phyloP scores from a whole-genome alignment of 495 filamentous ascomycete genomes.

The Neurospora africana region DNA sequence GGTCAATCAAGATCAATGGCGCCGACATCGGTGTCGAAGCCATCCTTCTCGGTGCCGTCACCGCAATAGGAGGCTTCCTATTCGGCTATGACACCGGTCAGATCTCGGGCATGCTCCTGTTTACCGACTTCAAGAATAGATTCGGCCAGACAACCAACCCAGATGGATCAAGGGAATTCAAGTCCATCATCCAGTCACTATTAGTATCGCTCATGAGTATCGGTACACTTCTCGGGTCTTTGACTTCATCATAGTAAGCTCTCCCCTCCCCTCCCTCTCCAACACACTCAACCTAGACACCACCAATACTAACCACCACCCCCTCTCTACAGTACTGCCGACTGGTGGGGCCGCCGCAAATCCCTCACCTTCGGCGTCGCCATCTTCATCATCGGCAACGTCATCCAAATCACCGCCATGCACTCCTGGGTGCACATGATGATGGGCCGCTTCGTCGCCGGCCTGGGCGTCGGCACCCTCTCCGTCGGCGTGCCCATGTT shows the following conservation, averaged over 20 bases:
- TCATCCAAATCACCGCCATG: constrained; percentile 48
- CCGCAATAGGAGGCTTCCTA: constrained; percentile 63
- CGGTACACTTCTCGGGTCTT: constrained; percentile 28
- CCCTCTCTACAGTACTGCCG: constrained; percentile 16
- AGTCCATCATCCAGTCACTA: constrained; percentile 28
- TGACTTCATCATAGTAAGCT: constrained; percentile 24
- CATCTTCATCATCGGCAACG: constrained; percentile 32
- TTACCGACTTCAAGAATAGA: constrained; percentile 38
- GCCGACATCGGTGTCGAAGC: constrained; percentile 25
- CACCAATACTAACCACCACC: background rate
- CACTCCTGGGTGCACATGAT: constrained; percentile 37
- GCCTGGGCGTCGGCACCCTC: constrained; percentile 55
- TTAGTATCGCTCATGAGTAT: constrained; percentile 38
- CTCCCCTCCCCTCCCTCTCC: background rate
- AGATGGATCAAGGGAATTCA: constrained; percentile 19
- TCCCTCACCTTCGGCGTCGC: constrained; percentile 25
- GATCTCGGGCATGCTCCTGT: constrained; percentile 51
- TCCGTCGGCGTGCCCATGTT: constrained; percentile 56
- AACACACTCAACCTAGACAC: background rate
- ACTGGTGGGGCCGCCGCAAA: constrained; percentile 29
- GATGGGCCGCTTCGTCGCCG: constrained; percentile 45
- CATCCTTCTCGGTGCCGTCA: constrained; percentile 26
- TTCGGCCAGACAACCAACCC: constrained; percentile 26
- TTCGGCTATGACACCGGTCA: constrained; percentile 63
- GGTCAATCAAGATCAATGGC: constrained; percentile 25